Evolutionary conservation across 1,284 basidiomycete species (phyloP).

Genomic region (Rhizoctonia solani): DNA sequence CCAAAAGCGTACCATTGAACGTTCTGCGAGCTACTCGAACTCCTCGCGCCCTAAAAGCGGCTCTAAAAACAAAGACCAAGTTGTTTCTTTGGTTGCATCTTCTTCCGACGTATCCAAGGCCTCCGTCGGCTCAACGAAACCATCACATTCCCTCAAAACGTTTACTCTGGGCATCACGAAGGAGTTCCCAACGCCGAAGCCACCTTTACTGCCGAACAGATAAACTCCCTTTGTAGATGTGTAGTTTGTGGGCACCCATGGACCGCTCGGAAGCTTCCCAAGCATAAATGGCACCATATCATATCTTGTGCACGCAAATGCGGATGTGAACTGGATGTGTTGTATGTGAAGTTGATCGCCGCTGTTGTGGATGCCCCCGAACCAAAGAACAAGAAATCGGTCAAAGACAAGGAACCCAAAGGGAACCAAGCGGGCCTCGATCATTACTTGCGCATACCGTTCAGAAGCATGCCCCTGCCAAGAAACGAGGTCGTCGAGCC

Average conservation of each 20-base stretch:
- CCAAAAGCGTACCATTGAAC: constrained; percentile 14
- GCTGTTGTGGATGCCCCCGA: constrained; percentile 20
- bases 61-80: neutral
- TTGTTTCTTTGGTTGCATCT: neutral
- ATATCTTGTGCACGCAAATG: constrained; percentile 19
- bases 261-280: constrained; percentile 19
- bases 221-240: constrained; percentile 2
- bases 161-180: constrained; percentile 12
- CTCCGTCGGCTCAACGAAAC: neutral
- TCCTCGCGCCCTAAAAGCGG: neutral
- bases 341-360: constrained; percentile 5
- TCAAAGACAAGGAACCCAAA: constrained; percentile 28
- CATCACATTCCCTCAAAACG: neutral
- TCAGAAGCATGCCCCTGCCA: constrained; percentile 23
- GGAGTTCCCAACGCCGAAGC: constrained; percentile 1
- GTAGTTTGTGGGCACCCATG: constrained; percentile 18
- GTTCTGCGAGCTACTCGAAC: neutral
- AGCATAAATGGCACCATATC: constrained; percentile 21
- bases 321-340: neutral
- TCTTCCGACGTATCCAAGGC: neutral
- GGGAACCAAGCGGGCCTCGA: neutral
- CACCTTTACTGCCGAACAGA: constrained; percentile 8
- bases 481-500: constrained; percentile 9
- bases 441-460: constrained; percentile 32
- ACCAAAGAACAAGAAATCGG: neutral